Evolutionary conservation across 192 early-diverging fungal species (phyloP).

Genomic region (Linderina pennispora): DNA sequence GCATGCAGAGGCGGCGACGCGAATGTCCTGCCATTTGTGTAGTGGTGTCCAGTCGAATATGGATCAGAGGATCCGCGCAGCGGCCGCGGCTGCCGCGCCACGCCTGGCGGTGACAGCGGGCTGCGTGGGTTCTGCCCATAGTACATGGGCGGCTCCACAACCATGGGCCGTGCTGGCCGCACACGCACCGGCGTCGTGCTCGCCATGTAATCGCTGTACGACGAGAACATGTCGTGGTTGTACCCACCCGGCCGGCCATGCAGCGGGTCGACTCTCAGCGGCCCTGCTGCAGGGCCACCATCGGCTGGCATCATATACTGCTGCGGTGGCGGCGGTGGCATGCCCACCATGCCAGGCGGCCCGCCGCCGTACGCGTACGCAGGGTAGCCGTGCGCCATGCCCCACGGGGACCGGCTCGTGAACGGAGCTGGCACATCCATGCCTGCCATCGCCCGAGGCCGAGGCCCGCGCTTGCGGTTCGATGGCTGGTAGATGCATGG

Average conservation of each 20-base stretch:
- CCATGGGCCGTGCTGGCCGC: too few relatives aligned
- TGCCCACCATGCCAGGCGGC: conserved; percentile 27
- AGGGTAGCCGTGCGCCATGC: conserved; percentile 22
- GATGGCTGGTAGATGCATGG: conserved; percentile 77
- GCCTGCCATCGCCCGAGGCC: conserved; percentile 47
- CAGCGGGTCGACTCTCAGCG: conserved; percentile 16
- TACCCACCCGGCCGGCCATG: conserved; percentile 18
- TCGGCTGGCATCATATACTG: conserved; percentile 12
- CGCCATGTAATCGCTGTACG: conserved; percentile 38
- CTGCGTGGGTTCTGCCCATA: neutral
- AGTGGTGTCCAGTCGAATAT: neutral
- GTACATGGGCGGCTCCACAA: conserved; percentile 22
- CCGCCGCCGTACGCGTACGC: conserved; percentile 24
- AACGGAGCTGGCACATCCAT: conserved; percentile 40
- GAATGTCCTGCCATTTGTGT: too few relatives aligned
- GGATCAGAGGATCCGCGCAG: conserved; percentile 4
- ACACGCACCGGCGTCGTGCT: too few relatives aligned
- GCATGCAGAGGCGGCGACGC: too few relatives aligned
- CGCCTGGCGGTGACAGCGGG: conserved; percentile 1
- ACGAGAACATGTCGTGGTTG: conserved; percentile 37
- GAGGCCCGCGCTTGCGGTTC: conserved; percentile 85
- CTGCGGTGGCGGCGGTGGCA: conserved; percentile 22
- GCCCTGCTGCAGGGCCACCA: conserved; percentile 14
- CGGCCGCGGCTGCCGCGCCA: conserved; percentile 1
- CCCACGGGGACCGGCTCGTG: conserved; percentile 31